A percentile compares a stretch with the other conserved stretches of the same genome.
Conservation (phyloP, 148 eudicot species). For the Camellia lanceoleosa region DNA sequence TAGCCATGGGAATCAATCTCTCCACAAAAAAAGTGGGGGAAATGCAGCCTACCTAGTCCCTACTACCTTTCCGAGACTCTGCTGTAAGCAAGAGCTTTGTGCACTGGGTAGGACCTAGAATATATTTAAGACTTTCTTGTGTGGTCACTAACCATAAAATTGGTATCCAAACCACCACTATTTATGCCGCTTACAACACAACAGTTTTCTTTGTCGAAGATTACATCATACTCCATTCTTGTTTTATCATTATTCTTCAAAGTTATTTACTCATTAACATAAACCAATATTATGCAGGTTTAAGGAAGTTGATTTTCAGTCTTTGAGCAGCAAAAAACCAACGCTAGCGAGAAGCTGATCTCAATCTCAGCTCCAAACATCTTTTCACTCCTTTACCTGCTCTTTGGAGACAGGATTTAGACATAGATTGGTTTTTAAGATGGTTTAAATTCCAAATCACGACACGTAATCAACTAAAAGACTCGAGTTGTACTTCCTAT, state of each 20-base stretch:
- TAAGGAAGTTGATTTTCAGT: neutral
- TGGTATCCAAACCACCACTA: neutral
- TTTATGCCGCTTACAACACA: neutral
- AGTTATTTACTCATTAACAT: neutral
- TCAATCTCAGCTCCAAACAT: neutral
- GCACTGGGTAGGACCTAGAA: too few species aligned
- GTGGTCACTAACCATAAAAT: too few species aligned
- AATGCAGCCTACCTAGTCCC: too few species aligned
- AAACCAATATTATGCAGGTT: neutral
- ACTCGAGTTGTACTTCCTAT: neutral
- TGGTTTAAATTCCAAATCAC: neutral
- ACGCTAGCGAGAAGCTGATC: slow-evolving; percentile 10
- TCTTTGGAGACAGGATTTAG: neutral
- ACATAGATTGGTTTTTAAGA: neutral
- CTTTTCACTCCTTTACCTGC: neutral
- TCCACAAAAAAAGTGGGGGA: too few species aligned
- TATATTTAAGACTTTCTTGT: too few species aligned
- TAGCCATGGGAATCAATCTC: too few species aligned
- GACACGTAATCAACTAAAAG: neutral
- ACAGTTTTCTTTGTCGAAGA: neutral
- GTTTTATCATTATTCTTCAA: neutral
- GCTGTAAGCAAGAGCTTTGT: too few species aligned
- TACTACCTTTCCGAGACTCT: too few species aligned
- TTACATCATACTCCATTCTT: too few species aligned
- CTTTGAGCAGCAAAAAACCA: slow-evolving; percentile 3